These are phyloP conservation scores for Ochromonas danica DNA, from an alignment of 108 stramenopile genomes.

Conservation along the genomic window DNA sequence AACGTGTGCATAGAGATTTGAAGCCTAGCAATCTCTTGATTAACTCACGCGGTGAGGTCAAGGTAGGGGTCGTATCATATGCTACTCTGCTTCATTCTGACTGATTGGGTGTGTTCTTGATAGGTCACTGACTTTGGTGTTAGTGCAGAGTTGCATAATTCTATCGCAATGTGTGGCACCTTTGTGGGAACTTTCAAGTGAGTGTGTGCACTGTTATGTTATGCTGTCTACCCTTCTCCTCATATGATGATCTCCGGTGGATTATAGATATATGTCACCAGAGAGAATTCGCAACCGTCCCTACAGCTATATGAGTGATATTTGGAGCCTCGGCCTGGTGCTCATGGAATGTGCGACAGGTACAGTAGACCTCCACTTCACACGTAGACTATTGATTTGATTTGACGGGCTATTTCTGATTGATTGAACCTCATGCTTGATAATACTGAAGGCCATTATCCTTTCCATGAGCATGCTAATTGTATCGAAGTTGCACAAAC, in stretches of 20 bases:
- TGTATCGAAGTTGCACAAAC: slow-evolving; percentile 57
- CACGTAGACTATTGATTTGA: too few species aligned
- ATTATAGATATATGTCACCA: slow-evolving; percentile 56
- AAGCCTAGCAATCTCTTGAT: slow-evolving; percentile 63
- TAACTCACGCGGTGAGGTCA: slow-evolving; percentile 57
- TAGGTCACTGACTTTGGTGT: slow-evolving; percentile 52
- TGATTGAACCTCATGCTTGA: too few species aligned
- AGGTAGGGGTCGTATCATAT: too few species aligned
- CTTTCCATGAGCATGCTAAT: slow-evolving; percentile 27
- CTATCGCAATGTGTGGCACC: slow-evolving; percentile 58
- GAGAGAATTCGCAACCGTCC: slow-evolving; percentile 51
- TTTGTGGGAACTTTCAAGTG: slow-evolving; percentile 66
- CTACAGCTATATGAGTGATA: slow-evolving; percentile 53
- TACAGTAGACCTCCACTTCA: too few species aligned
- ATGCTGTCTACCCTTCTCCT: neutral
- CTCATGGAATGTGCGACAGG: slow-evolving; percentile 52
- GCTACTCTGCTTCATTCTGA: slow-evolving; percentile 3
- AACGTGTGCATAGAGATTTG: slow-evolving; percentile 61
- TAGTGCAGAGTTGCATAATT: slow-evolving; percentile 51
- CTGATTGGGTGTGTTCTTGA: neutral
- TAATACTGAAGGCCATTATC: neutral
- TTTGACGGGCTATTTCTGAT: too few species aligned
- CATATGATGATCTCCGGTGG: neutral
- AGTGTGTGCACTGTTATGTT: neutral
- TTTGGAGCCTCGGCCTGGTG: slow-evolving; percentile 59